These are phyloP conservation scores for Aspergillus affinis DNA, from an alignment of 495 filamentous ascomycete species.

Conservation along the genomic window DNA sequence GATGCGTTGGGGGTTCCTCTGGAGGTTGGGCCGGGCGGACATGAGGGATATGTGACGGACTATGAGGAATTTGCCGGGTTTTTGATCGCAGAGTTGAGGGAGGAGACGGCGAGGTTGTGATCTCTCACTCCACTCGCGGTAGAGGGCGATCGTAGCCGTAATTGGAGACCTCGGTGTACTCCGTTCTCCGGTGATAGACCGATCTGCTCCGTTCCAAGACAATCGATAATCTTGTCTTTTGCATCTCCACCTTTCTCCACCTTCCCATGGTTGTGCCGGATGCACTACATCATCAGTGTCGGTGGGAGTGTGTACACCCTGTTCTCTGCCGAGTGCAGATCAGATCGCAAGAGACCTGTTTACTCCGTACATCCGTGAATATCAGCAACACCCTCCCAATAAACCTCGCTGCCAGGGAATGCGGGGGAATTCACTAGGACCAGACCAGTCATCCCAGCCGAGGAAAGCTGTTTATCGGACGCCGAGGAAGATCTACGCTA, in stretches of 20 bases:
- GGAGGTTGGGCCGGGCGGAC: not conserved
- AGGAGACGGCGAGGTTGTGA: not conserved
- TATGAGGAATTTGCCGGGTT: not conserved
- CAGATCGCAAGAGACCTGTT: too few species aligned
- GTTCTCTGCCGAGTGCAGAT: too few species aligned
- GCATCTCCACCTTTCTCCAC: not conserved
- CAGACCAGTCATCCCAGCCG: not conserved
- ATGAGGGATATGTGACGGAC: slow-evolving; percentile 7
- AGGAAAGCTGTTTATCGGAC: slow-evolving; percentile 2
- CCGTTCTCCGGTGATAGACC: too few species aligned
- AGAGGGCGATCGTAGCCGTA: not conserved
- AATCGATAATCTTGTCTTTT: not conserved
- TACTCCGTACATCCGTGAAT: too few species aligned
- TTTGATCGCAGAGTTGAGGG: not conserved
- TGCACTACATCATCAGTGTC: too few species aligned
- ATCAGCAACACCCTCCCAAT: not conserved
- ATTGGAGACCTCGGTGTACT: not conserved
- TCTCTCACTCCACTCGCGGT: not conserved
- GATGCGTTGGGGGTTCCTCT: not conserved
- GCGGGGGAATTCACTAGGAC: not conserved
- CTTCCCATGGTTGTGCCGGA: too few species aligned
- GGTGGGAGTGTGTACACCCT: too few species aligned
- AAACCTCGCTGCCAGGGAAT: not conserved
- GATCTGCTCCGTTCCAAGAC: not conserved
- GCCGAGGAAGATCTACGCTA: not conserved